These are phyloP conservation scores for Yueomyces sp. DNA, from an alignment of 1,139 yeast species.

Conservation along the genomic window DNA sequence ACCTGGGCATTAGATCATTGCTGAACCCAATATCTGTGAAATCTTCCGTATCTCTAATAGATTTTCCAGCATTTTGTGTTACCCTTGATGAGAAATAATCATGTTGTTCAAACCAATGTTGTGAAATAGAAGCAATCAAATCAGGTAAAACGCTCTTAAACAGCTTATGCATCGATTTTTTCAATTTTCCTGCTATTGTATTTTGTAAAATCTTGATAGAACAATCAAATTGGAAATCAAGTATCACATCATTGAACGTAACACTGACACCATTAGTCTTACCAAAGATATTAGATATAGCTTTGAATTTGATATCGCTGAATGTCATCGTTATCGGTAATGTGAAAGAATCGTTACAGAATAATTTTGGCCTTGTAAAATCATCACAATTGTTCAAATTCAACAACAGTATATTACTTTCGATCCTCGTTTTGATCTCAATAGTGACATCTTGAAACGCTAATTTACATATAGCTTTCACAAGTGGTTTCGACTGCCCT, in stretches of 20 bases:
- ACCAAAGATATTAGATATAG: conserved; percentile 23
- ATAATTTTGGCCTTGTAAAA: conserved; percentile 22
- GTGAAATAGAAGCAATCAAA: conserved; percentile 23
- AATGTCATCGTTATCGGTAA: conserved; percentile 25
- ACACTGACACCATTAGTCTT: conserved; percentile 23
- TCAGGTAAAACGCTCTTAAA: conserved; percentile 24
- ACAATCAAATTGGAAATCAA: conserved; percentile 25
- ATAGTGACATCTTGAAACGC: conserved; percentile 21
- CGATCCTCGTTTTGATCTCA: conserved; percentile 23
- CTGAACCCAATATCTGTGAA: not conserved
- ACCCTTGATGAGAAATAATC: not conserved
- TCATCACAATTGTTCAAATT: conserved; percentile 18
- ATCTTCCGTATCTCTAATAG: not conserved
- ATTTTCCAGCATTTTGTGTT: not conserved
- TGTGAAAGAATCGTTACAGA: conserved; percentile 23
- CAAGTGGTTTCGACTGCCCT: conserved; percentile 17
- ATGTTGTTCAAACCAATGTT: conserved; percentile 18
- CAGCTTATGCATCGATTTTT: conserved; percentile 21
- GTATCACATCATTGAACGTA: conserved; percentile 24
- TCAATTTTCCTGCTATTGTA: conserved; percentile 23
- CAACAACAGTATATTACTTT: conserved; percentile 21
- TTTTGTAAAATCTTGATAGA: conserved; percentile 23
- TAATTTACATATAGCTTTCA: conserved; percentile 23
- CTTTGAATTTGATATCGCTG: conserved; percentile 21
- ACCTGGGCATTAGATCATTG: conserved; percentile 1